Evolutionary conservation across 2,329 filamentous ascomycete species (phyloP), one percentile per base, ranked within the genome.

Genomic region (Zasmidium citrigriseum): DNA sequence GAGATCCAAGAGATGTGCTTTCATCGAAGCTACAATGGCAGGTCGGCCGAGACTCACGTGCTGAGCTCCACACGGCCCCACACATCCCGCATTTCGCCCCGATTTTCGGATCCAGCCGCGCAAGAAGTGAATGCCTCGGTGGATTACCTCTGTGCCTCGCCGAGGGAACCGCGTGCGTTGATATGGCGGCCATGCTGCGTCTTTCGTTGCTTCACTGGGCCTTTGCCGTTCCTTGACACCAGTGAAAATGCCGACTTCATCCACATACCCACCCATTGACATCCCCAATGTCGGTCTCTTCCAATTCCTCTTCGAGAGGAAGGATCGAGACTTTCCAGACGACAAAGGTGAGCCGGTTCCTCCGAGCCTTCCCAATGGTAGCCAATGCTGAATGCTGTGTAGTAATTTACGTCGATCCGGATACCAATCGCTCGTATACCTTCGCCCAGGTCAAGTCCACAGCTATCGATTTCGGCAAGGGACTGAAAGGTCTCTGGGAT

Each of bases 231-330:
- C 27, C 27, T 34, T 34, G 27, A 34, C 27, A 34, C 27, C 7
- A 7, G 27, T 7, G 7, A 34, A 34, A 14, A 34, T 34, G 27
- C 27, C 27, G 7, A 34, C 27, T 7, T 34, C 27, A 7, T 7
- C 7, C 27, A 7, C 27, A 34, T 90, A 86, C 70, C 80, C 85
- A 1, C 73, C 80, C 3, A 68, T 95, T 41, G 78, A 86, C 27
- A 87, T 96, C 47, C 92, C 93, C 0, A 77, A 88, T 64, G 76
- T 87, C 55, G 91, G 96, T 72, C 71, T 96, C 52, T 96, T 90
- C 89, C 82, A 82, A 1, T 86, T 92, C 59, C 77, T 95, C 47
- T 92, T 96, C 68, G 87, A 91, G 67, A 79, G 82, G 58, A 85
- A 83, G 64, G 87, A 91, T 67, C 85, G 77, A 66, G 75, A 78